These are phyloP conservation scores for Taiozyma onychis DNA, from an alignment of 1,139 yeast genomes.

Conservation along the genomic window DNA sequence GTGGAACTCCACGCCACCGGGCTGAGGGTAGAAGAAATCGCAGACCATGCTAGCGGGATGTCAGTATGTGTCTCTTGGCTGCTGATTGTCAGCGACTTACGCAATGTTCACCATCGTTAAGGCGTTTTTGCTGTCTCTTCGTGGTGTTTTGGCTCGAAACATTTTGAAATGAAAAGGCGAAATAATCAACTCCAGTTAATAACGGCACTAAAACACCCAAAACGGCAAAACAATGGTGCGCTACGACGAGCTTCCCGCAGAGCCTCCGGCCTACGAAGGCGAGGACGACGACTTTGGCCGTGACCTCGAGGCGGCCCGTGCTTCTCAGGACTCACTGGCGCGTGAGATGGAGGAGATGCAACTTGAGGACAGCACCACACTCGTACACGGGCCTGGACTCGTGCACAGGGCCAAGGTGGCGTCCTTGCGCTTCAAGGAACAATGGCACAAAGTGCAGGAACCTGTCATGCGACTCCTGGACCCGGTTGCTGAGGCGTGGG, in stretches of 20 bases:
- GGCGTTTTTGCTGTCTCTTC: no score
- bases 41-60: conserved; percentile 65
- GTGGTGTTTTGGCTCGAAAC: no score
- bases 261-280: conserved; percentile 10
- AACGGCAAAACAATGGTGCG: background rate
- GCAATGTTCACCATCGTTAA: conserved; percentile 7
- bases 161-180: background rate
- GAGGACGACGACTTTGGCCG: background rate
- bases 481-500: conserved; percentile 61
- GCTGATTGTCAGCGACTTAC: conserved; percentile 2
- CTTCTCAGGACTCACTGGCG: conserved; percentile 8
- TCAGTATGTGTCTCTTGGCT: background rate
- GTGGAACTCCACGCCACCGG: conserved; percentile 97
- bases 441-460: conserved; percentile 36
- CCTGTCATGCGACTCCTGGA: conserved; percentile 46
- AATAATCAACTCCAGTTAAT: no score
- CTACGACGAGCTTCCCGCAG: conserved; percentile 15
- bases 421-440: conserved; percentile 18
- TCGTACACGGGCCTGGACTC: conserved; percentile 6
- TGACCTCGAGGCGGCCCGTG: background rate
- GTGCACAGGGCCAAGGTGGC: conserved; percentile 16
- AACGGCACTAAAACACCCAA: background rate
- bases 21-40: conserved; percentile 96
- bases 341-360: conserved; percentile 34
- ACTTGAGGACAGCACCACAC: conserved; percentile 28